Evolutionary conservation across 495 filamentous ascomycete genomes (phyloP), one percentile per base, ranked within the genome.

Genomic region (Aspergillus hancockii): DNA sequence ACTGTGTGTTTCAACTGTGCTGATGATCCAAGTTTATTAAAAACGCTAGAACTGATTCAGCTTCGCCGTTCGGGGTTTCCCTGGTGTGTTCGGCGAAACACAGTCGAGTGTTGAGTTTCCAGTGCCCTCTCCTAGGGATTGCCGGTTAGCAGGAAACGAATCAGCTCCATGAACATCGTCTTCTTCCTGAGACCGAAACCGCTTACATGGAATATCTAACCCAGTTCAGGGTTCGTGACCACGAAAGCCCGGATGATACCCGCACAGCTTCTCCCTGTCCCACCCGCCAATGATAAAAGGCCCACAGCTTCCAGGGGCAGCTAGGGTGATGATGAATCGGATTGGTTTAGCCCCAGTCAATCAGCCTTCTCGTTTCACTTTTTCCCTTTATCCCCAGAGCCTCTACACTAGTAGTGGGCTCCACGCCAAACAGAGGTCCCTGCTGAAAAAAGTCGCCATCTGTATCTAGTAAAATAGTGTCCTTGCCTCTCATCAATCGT

Each of bases 341-440:
- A 41, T 52, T 50, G 52, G 38, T 49, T 50, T 63, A 34, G 61
- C 61, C 54, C 62, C 52, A 52, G 50, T 55, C 51, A 30, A 53
- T 63, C 56, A 60, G 56, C 56, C 57, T 62, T 58, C 38, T 45
- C 47, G 64, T 67, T 67, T 67, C 64, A 67, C 57, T 32, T 60
- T 54, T 38, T 47, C 7, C 55, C 32, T 49, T 19, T 22, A 43
- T 31, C 49, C 61, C 50, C 53, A 57, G 57, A 57, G 54, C 62
- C 53, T 49, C 54, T 54, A 57, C 38, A 51, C 49, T 55, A 41
- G 38, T 51, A 59, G 46, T 47, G 22, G 43, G 43, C 52, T 56
- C 55, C 50, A 60, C 54, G 50, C 50, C 52, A 57, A 51, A 46
- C 54, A 49, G 61, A 59, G 50, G 56, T 60, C 59, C 57, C 54